Evolutionary conservation across 768 basidiomycete genomes (phyloP).

Genomic region (Chlorophyllum brunneum): DNA sequence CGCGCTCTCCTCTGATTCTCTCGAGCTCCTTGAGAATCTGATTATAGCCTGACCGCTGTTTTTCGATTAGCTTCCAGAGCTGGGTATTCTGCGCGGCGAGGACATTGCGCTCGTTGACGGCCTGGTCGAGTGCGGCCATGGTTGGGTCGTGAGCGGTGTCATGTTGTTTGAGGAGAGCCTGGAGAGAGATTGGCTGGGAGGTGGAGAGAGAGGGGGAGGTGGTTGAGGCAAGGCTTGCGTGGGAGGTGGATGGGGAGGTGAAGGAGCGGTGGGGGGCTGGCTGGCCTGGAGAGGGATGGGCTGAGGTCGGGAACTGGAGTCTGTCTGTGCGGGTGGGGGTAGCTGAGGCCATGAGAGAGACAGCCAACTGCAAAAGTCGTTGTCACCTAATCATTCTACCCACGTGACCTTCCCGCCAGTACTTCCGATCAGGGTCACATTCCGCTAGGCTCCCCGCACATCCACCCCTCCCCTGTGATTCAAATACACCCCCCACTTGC

Average conservation of each 20-base stretch:
- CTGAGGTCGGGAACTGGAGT: slow-evolving; percentile 29
- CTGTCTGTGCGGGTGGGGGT: slow-evolving; percentile 32
- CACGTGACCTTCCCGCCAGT: neutral
- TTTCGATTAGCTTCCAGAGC: slow-evolving; percentile 94
- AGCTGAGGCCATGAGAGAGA: slow-evolving; percentile 15
- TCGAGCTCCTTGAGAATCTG: slow-evolving; percentile 84
- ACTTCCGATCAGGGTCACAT: neutral
- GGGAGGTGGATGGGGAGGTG: slow-evolving; percentile 29
- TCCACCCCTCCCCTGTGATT: slow-evolving; percentile 1
- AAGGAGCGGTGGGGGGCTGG: slow-evolving; percentile 24
- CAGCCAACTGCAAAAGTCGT: slow-evolving; percentile 1
- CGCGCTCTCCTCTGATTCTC: slow-evolving; percentile 77
- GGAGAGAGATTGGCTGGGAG: slow-evolving; percentile 43
- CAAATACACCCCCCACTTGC: neutral
- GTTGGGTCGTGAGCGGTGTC: slow-evolving; percentile 50
- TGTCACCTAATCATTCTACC: slow-evolving; percentile 2
- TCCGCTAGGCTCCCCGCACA: neutral
- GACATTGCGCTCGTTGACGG: slow-evolving; percentile 75
- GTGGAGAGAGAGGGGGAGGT: slow-evolving; percentile 29
- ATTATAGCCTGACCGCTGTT: slow-evolving; percentile 78
- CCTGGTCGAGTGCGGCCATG: slow-evolving; percentile 69
- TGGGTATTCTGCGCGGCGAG: slow-evolving; percentile 83
- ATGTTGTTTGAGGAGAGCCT: slow-evolving; percentile 53
- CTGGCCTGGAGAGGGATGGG: slow-evolving; percentile 31
- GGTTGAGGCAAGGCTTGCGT: slow-evolving; percentile 26